A percentile compares a stretch with the other conserved stretches of the same genome.
phyloP scores from a whole-genome alignment of 345 rosid species.

The Eucalyptus melliodora region DNA sequence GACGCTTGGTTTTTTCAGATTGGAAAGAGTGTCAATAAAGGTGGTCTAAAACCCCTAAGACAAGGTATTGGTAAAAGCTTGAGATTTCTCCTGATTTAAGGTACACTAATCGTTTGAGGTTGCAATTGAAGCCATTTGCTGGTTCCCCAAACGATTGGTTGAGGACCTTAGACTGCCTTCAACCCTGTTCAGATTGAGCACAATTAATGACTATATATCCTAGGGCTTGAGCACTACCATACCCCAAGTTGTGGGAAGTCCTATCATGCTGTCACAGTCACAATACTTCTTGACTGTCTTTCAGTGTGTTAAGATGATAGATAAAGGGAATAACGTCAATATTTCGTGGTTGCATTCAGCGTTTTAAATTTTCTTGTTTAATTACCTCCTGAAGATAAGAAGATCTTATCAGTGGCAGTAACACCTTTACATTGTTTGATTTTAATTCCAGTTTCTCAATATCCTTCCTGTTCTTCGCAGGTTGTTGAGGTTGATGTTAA shows the following conservation, averaged over 20 bases:
- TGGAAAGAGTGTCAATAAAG: background rate
- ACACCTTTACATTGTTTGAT: background rate
- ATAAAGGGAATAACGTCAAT: background rate
- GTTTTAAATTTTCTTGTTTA: background rate
- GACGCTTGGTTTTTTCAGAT: background rate
- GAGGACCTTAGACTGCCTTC: background rate
- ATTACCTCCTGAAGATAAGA: background rate
- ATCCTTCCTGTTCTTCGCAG: slow-evolving; percentile 9
- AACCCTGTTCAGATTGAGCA: background rate
- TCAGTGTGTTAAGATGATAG: background rate
- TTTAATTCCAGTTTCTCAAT: background rate
- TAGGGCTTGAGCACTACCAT: background rate
- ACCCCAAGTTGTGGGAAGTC: background rate
- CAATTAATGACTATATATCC: background rate
- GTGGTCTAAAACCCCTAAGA: background rate
- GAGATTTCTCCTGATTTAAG: background rate
- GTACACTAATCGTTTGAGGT: background rate
- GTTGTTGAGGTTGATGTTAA: slow-evolving; percentile 76
- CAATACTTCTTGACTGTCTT: background rate
- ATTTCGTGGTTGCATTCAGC: background rate
- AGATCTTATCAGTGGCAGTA: background rate
- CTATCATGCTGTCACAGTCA: background rate
- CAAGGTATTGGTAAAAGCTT: background rate
- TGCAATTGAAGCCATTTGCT: background rate
- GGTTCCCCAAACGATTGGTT: background rate